Conservation (phyloP, 2,329 filamentous ascomycete species). For the Penicillium thymicola region DNA sequence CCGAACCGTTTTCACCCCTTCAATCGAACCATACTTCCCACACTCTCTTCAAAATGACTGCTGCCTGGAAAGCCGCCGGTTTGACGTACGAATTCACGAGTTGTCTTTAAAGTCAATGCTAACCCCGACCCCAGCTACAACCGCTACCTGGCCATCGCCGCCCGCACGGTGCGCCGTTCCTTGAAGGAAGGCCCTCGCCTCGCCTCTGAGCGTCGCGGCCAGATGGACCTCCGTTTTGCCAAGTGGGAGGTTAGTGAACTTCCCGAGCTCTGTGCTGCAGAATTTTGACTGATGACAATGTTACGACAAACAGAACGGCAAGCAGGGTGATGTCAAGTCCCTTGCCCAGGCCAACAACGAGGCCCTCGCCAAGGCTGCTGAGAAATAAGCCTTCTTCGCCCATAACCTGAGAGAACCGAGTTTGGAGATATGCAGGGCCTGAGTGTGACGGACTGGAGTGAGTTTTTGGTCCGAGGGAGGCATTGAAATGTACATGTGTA, state of each 20-base stretch:
- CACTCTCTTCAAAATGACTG: slow-evolving; percentile 70
- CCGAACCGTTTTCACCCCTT: slow-evolving; percentile 30
- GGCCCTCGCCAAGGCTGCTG: slow-evolving; percentile 44
- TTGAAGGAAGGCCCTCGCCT: slow-evolving; percentile 94
- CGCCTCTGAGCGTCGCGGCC: slow-evolving; percentile 80
- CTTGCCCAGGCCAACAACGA: slow-evolving; percentile 58
- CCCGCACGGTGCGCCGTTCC: slow-evolving; percentile 91
- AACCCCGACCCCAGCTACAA: slow-evolving; percentile 74
- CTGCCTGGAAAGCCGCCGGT: slow-evolving; percentile 97
- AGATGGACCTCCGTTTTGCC: slow-evolving; percentile 83
- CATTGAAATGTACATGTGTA: slow-evolving; percentile 37
- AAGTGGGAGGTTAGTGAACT: slow-evolving; percentile 78
- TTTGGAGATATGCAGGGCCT: slow-evolving; percentile 21
- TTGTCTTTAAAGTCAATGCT: slow-evolving; percentile 18
- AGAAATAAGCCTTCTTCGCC: slow-evolving; percentile 37
- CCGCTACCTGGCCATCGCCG: slow-evolving; percentile 95
- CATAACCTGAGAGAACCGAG: slow-evolving; percentile 11
- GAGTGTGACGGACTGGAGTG: slow-evolving; percentile 15
- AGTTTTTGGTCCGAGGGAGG: slow-evolving; percentile 19
- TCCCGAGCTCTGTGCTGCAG: background rate
- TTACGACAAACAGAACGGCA: slow-evolving; percentile 71
- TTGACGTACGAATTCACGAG: slow-evolving; percentile 68
- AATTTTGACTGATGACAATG: slow-evolving; percentile 30
- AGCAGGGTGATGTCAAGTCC: slow-evolving; percentile 81
- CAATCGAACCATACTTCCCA: slow-evolving; percentile 28